Conservation (phyloP, 2,329 filamentous ascomycete genomes). For the Aspergillus sp. region DNA sequence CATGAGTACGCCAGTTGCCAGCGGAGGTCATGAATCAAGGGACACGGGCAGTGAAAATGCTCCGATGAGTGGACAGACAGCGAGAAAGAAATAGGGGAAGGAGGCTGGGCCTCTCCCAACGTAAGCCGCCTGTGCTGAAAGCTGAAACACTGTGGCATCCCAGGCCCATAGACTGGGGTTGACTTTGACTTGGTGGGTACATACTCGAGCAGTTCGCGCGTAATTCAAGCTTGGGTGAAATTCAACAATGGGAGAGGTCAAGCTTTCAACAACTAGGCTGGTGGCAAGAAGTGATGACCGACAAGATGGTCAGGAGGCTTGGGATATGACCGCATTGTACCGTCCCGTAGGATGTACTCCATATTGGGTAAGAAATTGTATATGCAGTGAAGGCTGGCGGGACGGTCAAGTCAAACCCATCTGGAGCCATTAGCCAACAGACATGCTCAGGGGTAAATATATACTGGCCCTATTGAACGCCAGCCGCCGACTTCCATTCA, state of each 20-base stretch:
- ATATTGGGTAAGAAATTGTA: not conserved
- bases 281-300: not conserved
- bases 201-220: not conserved
- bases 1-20: conserved; percentile 2
- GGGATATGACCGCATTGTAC: not conserved
- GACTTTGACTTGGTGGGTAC: not conserved
- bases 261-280: not conserved
- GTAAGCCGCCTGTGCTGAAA: not conserved
- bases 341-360: not conserved
- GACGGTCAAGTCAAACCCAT: too few species aligned
- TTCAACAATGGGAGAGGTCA: not conserved
- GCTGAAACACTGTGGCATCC: not conserved
- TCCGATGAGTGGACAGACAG: not conserved
- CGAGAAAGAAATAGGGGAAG: not conserved
- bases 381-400: not conserved
- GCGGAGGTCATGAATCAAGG: conserved; percentile 3
- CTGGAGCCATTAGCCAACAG: not conserved
- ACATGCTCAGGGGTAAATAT: not conserved
- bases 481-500: not conserved
- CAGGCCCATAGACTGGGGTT: not conserved
- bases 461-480: not conserved
- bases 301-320: not conserved
- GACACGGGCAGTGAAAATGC: conserved; percentile 1
- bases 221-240: not conserved
- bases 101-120: not conserved